A percentile compares a stretch with the other conserved stretches of the same genome.
Conservation (phyloP, 164 flowering plant genomes). For the Litsea cubeba region DNA sequence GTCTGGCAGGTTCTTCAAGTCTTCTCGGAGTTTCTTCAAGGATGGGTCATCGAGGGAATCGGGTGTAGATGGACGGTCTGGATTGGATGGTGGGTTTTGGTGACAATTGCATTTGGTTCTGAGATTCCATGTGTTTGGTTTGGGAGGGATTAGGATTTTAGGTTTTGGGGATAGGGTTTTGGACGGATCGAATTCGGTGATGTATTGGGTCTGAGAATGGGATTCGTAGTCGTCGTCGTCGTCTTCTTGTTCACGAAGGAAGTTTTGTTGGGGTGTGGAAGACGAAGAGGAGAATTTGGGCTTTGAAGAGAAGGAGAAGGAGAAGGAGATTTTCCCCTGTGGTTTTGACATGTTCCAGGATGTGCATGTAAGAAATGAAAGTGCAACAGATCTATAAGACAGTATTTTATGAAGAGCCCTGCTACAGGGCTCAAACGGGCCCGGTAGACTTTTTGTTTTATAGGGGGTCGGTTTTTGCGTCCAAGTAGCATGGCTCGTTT, state of each 20-base stretch:
- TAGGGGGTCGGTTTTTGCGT: no score
- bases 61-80: not conserved
- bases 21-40: conserved; percentile 47
- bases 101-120: conserved; percentile 10
- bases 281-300: conserved; percentile 13
- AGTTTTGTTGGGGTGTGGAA: conserved; percentile 5
- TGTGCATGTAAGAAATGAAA: no score
- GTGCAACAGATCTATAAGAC: no score
- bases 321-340: conserved; percentile 36
- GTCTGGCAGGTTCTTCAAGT: conserved; percentile 54
- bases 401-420: no score
- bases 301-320: conserved; percentile 33
- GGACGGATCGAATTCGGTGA: conserved; percentile 38
- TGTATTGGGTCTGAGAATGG: conserved; percentile 20
- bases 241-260: conserved; percentile 1
- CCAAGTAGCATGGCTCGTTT: no score
- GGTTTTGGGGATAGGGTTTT: no score
- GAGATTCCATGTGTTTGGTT: conserved; percentile 37
- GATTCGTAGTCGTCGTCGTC: not conserved
- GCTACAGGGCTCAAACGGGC: no score
- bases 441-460: no score
- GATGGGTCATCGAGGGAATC: conserved; percentile 23
- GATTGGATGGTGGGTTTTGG: not conserved
- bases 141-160: conserved; percentile 2
- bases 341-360: no score